These are phyloP conservation scores for Bisporella sp. DNA, from an alignment of 2,329 filamentous ascomycete species.

Conservation along the genomic window DNA sequence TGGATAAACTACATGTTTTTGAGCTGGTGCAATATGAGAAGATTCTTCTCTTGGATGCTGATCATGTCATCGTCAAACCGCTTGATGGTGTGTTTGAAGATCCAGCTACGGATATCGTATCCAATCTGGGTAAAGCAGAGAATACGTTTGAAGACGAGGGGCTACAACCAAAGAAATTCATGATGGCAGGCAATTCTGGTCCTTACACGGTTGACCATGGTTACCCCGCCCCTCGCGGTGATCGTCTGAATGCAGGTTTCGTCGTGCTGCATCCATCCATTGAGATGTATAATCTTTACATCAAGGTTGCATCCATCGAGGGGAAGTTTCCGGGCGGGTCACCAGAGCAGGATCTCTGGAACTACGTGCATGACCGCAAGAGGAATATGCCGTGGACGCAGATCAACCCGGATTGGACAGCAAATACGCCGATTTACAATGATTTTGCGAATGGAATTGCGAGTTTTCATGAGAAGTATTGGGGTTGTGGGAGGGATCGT, in stretches of 20 bases:
- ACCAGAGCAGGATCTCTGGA: background rate
- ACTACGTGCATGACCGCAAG: background rate
- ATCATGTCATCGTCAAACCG: constrained; percentile 25
- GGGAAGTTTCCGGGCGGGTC: background rate
- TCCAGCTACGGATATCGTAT: background rate
- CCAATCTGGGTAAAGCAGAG: background rate
- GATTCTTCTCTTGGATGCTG: constrained; percentile 30
- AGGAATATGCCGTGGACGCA: background rate
- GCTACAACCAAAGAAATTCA: background rate
- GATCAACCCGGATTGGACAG: background rate
- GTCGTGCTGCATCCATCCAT: background rate
- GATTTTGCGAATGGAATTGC: background rate
- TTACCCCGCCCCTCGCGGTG: background rate
- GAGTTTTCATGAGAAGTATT: background rate
- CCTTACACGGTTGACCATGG: no score
- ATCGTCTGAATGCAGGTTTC: background rate
- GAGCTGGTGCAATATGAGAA: constrained; percentile 28
- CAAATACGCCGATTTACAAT: background rate
- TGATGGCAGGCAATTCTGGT: background rate
- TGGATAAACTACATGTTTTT: constrained; percentile 30
- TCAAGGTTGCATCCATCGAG: background rate
- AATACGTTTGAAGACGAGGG: background rate
- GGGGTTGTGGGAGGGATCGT: background rate
- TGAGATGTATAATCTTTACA: background rate
- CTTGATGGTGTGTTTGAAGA: constrained; percentile 28